Evolutionary conservation across 2,329 filamentous ascomycete species (phyloP).

Genomic region (Hypoxylon sp.): DNA sequence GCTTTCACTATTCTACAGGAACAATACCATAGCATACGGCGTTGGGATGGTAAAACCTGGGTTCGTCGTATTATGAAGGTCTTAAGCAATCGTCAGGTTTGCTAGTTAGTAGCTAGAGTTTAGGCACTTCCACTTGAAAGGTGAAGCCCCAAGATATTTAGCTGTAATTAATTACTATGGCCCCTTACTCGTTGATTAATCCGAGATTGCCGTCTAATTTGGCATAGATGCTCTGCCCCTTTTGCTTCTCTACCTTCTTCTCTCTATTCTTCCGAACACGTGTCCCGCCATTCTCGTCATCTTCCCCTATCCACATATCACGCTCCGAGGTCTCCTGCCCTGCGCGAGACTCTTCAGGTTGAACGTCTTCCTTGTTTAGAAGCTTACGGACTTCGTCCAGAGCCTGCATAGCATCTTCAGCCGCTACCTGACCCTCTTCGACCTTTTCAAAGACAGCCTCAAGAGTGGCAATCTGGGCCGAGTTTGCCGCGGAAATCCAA

Average conservation of each 20-base stretch:
- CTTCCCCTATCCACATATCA: slow-evolving; percentile 40
- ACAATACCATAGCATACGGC: slow-evolving; percentile 36
- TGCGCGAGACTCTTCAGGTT: slow-evolving; percentile 45
- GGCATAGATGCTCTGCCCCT: slow-evolving; percentile 62
- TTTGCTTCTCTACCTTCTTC: slow-evolving; percentile 48
- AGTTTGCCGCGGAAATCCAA: slow-evolving; percentile 73
- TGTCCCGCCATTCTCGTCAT: slow-evolving; percentile 43
- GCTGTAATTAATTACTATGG: slow-evolving; percentile 8
- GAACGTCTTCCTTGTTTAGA: slow-evolving; percentile 53
- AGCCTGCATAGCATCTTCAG: slow-evolving; percentile 66
- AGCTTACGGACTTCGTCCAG: slow-evolving; percentile 66
- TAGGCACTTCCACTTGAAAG: slow-evolving; percentile 3
- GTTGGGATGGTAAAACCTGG: slow-evolving; percentile 40
- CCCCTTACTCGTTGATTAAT: slow-evolving; percentile 58
- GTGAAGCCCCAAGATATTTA: slow-evolving; percentile 9
- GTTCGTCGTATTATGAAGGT: slow-evolving; percentile 21
- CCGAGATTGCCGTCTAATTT: slow-evolving; percentile 68
- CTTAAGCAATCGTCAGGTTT: slow-evolving; percentile 7
- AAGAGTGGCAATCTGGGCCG: slow-evolving; percentile 71
- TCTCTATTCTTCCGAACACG: slow-evolving; percentile 46
- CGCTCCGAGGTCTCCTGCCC: slow-evolving; percentile 52
- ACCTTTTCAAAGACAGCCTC: slow-evolving; percentile 72
- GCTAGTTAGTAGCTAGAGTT: background rate
- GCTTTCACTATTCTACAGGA: background rate
- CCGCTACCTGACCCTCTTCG: slow-evolving; percentile 69